Evolutionary conservation across 768 basidiomycete genomes (phyloP), one percentile per base, ranked within the genome.

Genomic region (Auricularia heimuer): DNA sequence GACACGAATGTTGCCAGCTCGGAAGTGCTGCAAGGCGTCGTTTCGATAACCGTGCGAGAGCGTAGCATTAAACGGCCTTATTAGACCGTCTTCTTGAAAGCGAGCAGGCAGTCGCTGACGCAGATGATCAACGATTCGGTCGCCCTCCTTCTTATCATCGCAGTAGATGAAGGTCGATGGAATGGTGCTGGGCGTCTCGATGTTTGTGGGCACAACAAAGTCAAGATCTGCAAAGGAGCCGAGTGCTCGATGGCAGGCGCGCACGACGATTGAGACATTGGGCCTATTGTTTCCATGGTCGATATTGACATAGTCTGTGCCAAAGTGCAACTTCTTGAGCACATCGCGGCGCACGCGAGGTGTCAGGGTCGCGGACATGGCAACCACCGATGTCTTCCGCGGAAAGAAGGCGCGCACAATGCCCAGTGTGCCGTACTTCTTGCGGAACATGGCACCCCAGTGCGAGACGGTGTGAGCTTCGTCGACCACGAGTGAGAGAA

Each of bases 221-320:
- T 76, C 70, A 18, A 77, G 68, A 67, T 79, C 77, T 0, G 66
- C 14, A 62, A 69, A 76, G 0, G 73, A 71, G 63, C 74, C 76
- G 63, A 73, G 71, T 6, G 75, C 66, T 64, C 77, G 66, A 24
- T 51, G 47, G 4, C 7, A 11, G 6, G 47, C 47, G 16, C 77
- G 76, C 4, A 79, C 71, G 3, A 78, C 69, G 0, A 75, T 36
- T 1, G 77, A 73, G 12, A 77, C 75, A 67, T 76, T 77, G 14
- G 10, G 7, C 8, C 47, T 7, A 21, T 51, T 51, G 47, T 51
- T 51, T 8, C 47, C 47, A 8, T 11, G 16, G 16, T 51, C 47
- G 47, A 51, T 8, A 16, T 51, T 21, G 47, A 18, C 6, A 16
- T 51, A 51, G 12, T 51, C 16, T 4, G 7, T 6, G 2, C 62